Evolutionary conservation across 192 early-diverging fungal species (phyloP), one percentile per base, ranked within the genome.

Genomic region (Lunasporangiospora selenospora): DNA sequence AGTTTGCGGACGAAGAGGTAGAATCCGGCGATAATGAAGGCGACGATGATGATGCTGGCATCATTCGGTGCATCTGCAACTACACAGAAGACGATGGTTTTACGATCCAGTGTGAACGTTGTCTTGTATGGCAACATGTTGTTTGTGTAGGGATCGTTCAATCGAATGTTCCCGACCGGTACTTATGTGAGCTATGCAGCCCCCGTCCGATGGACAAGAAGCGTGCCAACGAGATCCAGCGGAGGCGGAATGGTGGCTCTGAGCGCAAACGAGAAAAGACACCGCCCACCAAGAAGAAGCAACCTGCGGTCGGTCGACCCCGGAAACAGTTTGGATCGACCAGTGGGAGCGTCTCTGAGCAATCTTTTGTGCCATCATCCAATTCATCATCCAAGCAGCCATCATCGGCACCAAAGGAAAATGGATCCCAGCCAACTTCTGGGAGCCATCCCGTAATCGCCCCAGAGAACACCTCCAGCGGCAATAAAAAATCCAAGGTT

Each of bases 91-190:
- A 99, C 81, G 97, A 99, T 82, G 97, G 97, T 13, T 96, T 89
- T 42, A 98, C 97, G 7, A 93, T 99, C 41, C 94, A 97, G 55
- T 99, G 97, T 75, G 97, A 99, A 46, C 77, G 83, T 45, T 98
- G 97, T 67, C 62, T 85, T 6, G 93, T 95, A 5, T 99, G 97
- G 97, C 97, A 99, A 64, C 97, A 99, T 75, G 88, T 87, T 6
- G 83, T 87, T 21, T 99, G 97, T 67, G 89, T 99, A 12, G 77
- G 78, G 12, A 83, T 90, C 37, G 80, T 83, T 33, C 79, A 86
- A 48, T 81, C 83, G 42, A 87, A 88, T 55, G 84, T 96, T 23
- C 95, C 97, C 3, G 94, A 97, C 54, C 65, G 85, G 34, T 97
- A 94, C 56, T 77, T 90, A 6, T 99, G 96, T 63, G 94, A 98